Conservation (phyloP, 495 filamentous ascomycete genomes). For the Penicillium riverlandense region DNA sequence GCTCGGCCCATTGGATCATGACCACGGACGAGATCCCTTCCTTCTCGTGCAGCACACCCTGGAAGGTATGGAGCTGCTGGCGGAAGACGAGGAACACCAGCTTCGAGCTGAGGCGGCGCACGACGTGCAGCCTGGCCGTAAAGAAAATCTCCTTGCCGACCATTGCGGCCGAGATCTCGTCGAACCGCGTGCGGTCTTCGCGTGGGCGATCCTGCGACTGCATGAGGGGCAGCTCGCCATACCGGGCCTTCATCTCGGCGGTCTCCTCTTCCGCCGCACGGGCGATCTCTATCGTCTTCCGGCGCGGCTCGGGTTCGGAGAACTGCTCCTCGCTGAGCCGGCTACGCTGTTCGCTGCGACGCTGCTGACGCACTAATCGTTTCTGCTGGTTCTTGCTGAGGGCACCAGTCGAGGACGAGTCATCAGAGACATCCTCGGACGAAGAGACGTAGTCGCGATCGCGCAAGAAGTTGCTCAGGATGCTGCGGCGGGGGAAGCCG, state of each 20-base stretch:
- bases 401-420: conserved; percentile 22
- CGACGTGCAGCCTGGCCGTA: conserved; percentile 76
- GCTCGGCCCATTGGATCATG: conserved; percentile 65
- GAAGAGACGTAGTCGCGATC: conserved; percentile 36
- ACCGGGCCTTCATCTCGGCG: conserved; percentile 49
- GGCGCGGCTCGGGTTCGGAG: conserved; percentile 37
- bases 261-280: conserved; percentile 31
- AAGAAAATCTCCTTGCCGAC: conserved; percentile 65
- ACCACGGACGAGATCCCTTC: conserved; percentile 45
- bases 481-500: conserved; percentile 32
- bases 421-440: conserved; percentile 43
- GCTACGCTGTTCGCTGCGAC: conserved; percentile 32
- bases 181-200: conserved; percentile 41
- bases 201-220: conserved; percentile 32
- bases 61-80: conserved; percentile 69
- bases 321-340: conserved; percentile 47
- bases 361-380: conserved; percentile 37
- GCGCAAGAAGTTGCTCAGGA: conserved; percentile 33
- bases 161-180: conserved; percentile 45
- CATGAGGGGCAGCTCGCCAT: conserved; percentile 52
- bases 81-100: conserved; percentile 85
- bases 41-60: conserved; percentile 59
- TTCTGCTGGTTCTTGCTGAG: conserved; percentile 50
- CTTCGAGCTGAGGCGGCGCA: conserved; percentile 79
- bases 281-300: conserved; percentile 36